These are phyloP conservation scores for Hymenoscyphus repandus DNA, from an alignment of 2,329 filamentous ascomycete genomes.

Conservation along the genomic window DNA sequence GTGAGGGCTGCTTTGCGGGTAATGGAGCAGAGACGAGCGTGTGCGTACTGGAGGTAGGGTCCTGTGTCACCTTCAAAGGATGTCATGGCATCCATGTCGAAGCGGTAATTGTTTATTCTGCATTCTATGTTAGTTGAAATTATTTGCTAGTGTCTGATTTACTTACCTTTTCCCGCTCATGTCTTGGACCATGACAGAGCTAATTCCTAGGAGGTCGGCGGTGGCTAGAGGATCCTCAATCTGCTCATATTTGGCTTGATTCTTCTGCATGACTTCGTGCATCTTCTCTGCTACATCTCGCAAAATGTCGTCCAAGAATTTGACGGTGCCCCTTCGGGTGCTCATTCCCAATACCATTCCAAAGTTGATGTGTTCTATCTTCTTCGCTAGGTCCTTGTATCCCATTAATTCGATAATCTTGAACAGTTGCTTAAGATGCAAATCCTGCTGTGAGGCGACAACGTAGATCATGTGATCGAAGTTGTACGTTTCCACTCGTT, in stretches of 20 bases:
- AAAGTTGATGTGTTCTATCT: constrained; percentile 72
- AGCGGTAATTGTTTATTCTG: constrained; percentile 62
- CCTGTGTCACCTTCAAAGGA: constrained; percentile 83
- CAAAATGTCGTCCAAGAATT: constrained; percentile 67
- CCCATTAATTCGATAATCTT: constrained; percentile 72
- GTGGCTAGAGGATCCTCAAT: constrained; percentile 76
- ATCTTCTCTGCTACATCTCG: constrained; percentile 85
- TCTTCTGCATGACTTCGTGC: constrained; percentile 95
- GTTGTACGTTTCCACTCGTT: constrained; percentile 56
- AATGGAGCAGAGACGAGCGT: constrained; percentile 65
- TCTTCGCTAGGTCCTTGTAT: constrained; percentile 59
- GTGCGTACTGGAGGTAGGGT: constrained; percentile 79
- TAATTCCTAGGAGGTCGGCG: constrained; percentile 87
- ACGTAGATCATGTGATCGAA: constrained; percentile 82
- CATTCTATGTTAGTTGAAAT: constrained; percentile 1
- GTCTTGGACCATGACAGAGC: constrained; percentile 95
- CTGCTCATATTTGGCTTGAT: constrained; percentile 84
- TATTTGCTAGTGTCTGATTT: neutral
- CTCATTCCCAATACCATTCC: constrained; percentile 67
- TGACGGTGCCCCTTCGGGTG: constrained; percentile 68
- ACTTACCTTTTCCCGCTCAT: constrained; percentile 87
- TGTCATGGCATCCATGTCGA: constrained; percentile 77
- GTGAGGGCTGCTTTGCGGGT: constrained; percentile 50
- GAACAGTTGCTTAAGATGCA: constrained; percentile 70
- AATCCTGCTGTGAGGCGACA: constrained; percentile 65